Base-by-base conservation (phyloP, 2,329 filamentous ascomycete species). In the Curvularia sp. region DNA sequence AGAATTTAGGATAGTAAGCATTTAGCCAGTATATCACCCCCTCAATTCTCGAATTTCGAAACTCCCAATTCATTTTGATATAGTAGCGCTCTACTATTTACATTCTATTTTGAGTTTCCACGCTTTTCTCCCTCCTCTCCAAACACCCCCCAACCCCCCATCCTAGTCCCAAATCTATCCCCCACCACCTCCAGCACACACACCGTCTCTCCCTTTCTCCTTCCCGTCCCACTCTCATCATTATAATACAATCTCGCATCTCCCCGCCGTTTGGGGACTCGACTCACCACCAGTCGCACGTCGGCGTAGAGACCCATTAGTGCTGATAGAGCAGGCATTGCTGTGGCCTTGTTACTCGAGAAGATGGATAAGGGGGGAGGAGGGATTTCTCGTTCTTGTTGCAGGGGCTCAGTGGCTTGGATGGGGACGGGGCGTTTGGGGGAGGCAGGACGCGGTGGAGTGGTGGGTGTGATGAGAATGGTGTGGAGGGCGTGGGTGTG, bases 111-210 rank as follows among this genome's bases (percentile, higher is more conserved):
- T 18, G n/a, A 18, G 1, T 18, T 18, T 18, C 18, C 18, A 18
- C 1, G 18, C 18, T 18, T 18, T 18, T 18, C 46, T 35, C 55
- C 47, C 3, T 55, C 53, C 42, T 53, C 51, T 5, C 39, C 35
- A 56, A 73, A 72, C 6, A 41, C 47, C 0, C 67, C 76, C 79
- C 80, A 83, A 15, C 62, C 71, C 5, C 79, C 80, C 30, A 68
- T 67, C 46, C 79, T 68, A 8, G 66, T 69, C 13, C 65, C 76
- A 56, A 65, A 71, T 50, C 79, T 64, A 71, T 83, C 81, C 33
- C 68, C 65, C 57, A 83, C n/a, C 12, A 83, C 72, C 64, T 83
- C 81, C 2, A 82, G 31, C 24, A 82, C 78, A 49, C 68, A 68
- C 33, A 75, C 74, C 62, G 71, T 67, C 52, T 74, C 62, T 5